Conservation (phyloP, 306 rosid species). For the Betula pendula region DNA sequence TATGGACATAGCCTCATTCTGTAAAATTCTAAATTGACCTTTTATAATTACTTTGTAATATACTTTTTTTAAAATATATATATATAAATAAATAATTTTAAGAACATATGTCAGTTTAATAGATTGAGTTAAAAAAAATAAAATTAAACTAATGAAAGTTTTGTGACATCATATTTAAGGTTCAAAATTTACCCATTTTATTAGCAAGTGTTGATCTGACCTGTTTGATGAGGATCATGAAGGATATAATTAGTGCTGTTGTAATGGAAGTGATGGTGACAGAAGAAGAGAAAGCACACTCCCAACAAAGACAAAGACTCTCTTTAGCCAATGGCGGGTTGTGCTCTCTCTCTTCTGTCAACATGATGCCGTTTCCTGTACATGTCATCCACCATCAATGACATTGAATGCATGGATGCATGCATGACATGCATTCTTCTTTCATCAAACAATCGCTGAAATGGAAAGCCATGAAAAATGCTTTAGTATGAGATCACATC, state of each 20-base stretch:
- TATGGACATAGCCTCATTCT: not conserved
- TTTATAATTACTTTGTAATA: too few species aligned
- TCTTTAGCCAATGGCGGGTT: conserved; percentile 53
- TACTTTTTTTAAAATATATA: too few species aligned
- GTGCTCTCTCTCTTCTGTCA: conserved; percentile 99
- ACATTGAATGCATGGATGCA: too few species aligned
- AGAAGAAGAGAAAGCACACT: conserved; percentile 82
- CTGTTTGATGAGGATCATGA: not conserved
- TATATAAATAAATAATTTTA: too few species aligned
- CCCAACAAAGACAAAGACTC: conserved; percentile 61
- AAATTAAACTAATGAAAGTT: not conserved
- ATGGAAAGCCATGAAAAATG: not conserved
- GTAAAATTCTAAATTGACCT: not conserved
- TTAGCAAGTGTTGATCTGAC: not conserved
- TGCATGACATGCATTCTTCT: conserved; percentile 6
- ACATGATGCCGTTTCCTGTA: conserved; percentile 36
- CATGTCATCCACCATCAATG: not conserved
- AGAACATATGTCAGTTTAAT: too few species aligned
- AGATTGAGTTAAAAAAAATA: not conserved
- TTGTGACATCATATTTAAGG: not conserved
- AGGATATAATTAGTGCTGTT: not conserved
- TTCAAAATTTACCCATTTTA: not conserved
- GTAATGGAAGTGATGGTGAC: conserved; percentile 37
- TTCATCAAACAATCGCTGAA: not conserved
- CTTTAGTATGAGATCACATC: conserved; percentile 2